A percentile compares a stretch with the other conserved stretches of the same genome.
Evolutionary conservation across 225 moss, liverwort and hornwort genomes (phyloP).

Genomic region (Climacium dendroides): DNA sequence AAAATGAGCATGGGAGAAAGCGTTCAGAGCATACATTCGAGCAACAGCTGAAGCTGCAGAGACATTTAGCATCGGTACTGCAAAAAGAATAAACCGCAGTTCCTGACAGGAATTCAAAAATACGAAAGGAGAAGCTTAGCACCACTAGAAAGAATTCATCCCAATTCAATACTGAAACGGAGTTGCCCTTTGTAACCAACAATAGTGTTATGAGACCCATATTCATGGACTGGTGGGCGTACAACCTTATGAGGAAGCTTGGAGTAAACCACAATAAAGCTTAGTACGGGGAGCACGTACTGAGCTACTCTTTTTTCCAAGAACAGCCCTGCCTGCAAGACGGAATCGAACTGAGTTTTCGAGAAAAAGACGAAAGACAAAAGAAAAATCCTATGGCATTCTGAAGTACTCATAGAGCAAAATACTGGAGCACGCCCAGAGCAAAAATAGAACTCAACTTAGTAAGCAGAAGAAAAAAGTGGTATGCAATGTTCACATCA

Average conservation of each 20-base stretch:
- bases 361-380: not conserved
- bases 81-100: conserved; percentile 80
- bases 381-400: not conserved
- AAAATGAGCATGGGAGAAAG: not conserved
- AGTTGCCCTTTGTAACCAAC: not conserved
- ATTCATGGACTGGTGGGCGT: not conserved
- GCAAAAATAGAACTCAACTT: not conserved
- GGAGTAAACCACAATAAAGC: conserved; percentile 79
- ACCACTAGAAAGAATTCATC: not conserved
- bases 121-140: not conserved
- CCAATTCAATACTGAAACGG: not conserved
- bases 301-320: conserved; percentile 67
- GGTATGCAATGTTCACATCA: not conserved
- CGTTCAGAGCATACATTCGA: conserved; percentile 53
- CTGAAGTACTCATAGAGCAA: not conserved
- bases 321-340: conserved; percentile 56
- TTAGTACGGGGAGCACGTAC: conserved; percentile 61
- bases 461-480: not conserved
- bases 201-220: not conserved
- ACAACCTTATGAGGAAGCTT: conserved; percentile 93
- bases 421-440: not conserved
- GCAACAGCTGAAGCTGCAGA: conserved; percentile 75
- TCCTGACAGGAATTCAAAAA: conserved; percentile 39
- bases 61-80: conserved; percentile 76
- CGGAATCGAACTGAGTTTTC: not conserved